Percentiles rank a stretch among this genome's conserved stretches.
Conservation (phyloP, 2,329 filamentous ascomycete species). For the Cladosporium colombiae region DNA sequence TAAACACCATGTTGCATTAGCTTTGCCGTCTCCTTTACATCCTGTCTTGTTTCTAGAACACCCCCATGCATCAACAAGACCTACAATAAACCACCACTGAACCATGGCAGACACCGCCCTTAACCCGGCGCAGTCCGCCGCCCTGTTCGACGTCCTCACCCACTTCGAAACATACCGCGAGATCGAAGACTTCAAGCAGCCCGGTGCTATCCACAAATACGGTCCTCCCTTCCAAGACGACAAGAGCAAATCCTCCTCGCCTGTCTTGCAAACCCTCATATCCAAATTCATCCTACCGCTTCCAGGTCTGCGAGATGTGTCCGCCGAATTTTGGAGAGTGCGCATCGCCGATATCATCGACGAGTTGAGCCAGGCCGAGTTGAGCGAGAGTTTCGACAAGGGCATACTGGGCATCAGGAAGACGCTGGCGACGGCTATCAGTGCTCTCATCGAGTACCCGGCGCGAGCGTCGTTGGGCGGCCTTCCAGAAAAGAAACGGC, state of each 20-base stretch:
- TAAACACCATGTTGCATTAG: constrained; percentile 14
- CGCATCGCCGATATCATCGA: constrained; percentile 61
- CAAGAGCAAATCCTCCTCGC: constrained; percentile 43
- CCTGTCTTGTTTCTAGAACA: neutral
- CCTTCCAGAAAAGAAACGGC: constrained; percentile 43
- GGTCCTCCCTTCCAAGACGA: constrained; percentile 66
- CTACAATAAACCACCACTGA: neutral
- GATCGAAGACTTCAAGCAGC: constrained; percentile 69
- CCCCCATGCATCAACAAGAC: neutral
- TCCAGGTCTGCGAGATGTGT: constrained; percentile 66
- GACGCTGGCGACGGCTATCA: constrained; percentile 70
- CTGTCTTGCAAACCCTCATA: constrained; percentile 69
- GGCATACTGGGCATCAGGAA: constrained; percentile 72
- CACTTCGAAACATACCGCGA: constrained; percentile 62
- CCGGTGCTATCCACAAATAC: constrained; percentile 65
- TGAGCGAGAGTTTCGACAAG: constrained; percentile 83
- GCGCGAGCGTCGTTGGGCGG: constrained; percentile 68
- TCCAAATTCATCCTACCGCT: constrained; percentile 64
- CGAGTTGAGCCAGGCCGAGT: constrained; percentile 65
- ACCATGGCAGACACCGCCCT: constrained; percentile 15
- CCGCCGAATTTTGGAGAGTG: constrained; percentile 65
- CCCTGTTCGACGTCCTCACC: constrained; percentile 57
- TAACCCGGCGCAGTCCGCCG: constrained; percentile 49
- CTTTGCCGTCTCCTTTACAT: neutral
- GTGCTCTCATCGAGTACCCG: constrained; percentile 68